Evolutionary conservation across 805 yeast species (phyloP).

Genomic region (Barnettozyma vustinii): DNA sequence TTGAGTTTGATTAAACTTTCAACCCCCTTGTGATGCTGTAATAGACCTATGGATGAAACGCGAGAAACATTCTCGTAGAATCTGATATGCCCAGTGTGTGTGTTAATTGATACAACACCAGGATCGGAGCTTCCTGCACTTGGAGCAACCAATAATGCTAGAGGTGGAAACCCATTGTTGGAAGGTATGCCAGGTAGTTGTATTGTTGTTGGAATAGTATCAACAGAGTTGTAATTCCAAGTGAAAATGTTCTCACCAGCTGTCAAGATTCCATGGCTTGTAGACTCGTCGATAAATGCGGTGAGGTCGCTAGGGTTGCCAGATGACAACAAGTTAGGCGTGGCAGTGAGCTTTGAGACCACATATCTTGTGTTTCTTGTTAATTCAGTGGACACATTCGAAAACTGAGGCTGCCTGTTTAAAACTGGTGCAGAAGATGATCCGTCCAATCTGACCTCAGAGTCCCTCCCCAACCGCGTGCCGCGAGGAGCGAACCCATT

Average conservation of each 20-base stretch:
- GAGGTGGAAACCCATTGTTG: slow-evolving; percentile 33
- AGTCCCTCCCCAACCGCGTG: background rate
- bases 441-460: slow-evolving; percentile 1
- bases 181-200: slow-evolving; percentile 37
- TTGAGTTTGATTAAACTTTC: slow-evolving; percentile 37
- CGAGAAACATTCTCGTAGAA: slow-evolving; percentile 73
- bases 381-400: slow-evolving; percentile 37
- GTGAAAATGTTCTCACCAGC: slow-evolving; percentile 46
- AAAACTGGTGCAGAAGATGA: slow-evolving; percentile 2
- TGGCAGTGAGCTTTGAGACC: slow-evolving; percentile 50
- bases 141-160: slow-evolving; percentile 56
- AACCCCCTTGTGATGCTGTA: slow-evolving; percentile 35
- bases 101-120: slow-evolving; percentile 64
- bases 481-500: slow-evolving; percentile 9
- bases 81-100: slow-evolving; percentile 50
- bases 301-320: slow-evolving; percentile 9
- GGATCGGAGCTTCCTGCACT: slow-evolving; percentile 50
- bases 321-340: slow-evolving; percentile 33
- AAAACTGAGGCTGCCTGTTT: slow-evolving; percentile 8
- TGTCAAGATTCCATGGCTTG: slow-evolving; percentile 26
- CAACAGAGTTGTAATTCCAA: slow-evolving; percentile 65
- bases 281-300: slow-evolving; percentile 27
- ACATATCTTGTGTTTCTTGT: slow-evolving; percentile 55
- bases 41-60: slow-evolving; percentile 59
- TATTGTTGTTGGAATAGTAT: slow-evolving; percentile 50